Conservation (phyloP, 495 filamentous ascomycete genomes). For the Margaritispora aquatica region DNA sequence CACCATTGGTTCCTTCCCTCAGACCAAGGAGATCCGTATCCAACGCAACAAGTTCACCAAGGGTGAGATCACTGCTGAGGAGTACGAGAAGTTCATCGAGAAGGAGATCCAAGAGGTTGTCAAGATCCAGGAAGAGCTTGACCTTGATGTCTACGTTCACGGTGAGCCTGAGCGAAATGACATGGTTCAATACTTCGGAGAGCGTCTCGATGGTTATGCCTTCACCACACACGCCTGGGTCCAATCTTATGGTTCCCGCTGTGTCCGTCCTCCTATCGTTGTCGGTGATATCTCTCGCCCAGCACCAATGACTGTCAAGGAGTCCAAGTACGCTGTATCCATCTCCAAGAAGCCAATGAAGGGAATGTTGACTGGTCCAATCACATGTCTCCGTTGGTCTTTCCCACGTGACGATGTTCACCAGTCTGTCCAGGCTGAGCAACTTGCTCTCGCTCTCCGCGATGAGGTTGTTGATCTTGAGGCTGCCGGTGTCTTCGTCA, state of each 20-base stretch:
- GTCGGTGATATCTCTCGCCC: constrained; percentile 97
- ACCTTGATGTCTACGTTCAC: constrained; percentile 93
- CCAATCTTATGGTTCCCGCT: constrained; percentile 95
- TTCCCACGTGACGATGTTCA: constrained; percentile 99
- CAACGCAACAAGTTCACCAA: constrained; percentile 97
- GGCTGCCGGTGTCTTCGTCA: constrained; percentile 90
- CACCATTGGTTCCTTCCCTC: constrained; percentile 98
- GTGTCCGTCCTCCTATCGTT: constrained; percentile 95
- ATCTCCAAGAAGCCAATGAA: constrained; percentile 99
- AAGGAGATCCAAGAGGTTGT: constrained; percentile 91
- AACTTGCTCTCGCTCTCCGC: constrained; percentile 94
- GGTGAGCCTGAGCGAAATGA: constrained; percentile 99
- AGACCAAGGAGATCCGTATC: constrained; percentile 96
- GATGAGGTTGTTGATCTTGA: constrained; percentile 98
- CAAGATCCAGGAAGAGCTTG: constrained; percentile 96
- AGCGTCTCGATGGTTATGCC: constrained; percentile 91
- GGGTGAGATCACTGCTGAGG: constrained; percentile 80
- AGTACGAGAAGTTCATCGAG: constrained; percentile 98
- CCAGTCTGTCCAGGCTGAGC: constrained; percentile 97
- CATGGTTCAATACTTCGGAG: constrained; percentile 99
- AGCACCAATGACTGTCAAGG: constrained; percentile 97
- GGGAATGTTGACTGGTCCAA: constrained; percentile 98
- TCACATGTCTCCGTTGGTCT: constrained; percentile 98
- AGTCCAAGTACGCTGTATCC: constrained; percentile 95
- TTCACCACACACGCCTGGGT: constrained; percentile 99